A percentile compares a stretch with the other conserved stretches of the same genome.
phyloP scores from a whole-genome alignment of 371 early-diverging fungal genomes.

The Mortierella sp. region DNA sequence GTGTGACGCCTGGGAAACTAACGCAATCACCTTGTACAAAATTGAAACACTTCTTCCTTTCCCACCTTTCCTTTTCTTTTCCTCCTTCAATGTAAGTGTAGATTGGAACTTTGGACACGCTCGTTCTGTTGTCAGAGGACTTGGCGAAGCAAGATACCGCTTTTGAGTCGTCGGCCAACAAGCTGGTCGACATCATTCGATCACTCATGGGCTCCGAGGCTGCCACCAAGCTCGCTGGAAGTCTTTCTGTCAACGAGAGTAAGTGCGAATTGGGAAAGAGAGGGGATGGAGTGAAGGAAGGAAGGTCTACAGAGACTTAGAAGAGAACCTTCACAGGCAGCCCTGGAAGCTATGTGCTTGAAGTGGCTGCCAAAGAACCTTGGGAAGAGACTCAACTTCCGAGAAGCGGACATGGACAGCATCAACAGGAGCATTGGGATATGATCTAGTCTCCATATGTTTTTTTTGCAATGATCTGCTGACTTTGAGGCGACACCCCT shows the following conservation, averaged over 20 bases:
- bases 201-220: slow-evolving; percentile 68
- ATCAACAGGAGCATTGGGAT: neutral
- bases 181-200: slow-evolving; percentile 86
- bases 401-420: neutral
- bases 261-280: slow-evolving; percentile 32
- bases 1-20: slow-evolving; percentile 17
- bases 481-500: slow-evolving; percentile 3
- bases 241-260: slow-evolving; percentile 90
- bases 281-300: neutral
- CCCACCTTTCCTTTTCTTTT: neutral
- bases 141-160: slow-evolving; percentile 86
- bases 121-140: slow-evolving; percentile 94
- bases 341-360: neutral
- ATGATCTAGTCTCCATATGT: slow-evolving; percentile 1
- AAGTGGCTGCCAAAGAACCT: neutral
- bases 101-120: slow-evolving; percentile 95
- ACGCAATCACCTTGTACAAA: neutral
- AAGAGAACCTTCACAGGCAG: neutral
- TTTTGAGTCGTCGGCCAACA: slow-evolving; percentile 81
- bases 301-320: neutral
- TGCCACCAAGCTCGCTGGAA: slow-evolving; percentile 66
- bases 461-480: slow-evolving; percentile 8
- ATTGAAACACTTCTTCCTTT: neutral
- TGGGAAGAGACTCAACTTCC: neutral
- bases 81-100: slow-evolving; percentile 39